Evolutionary conservation across 2,329 filamentous ascomycete species (phyloP).

Genomic region (Cytospora chrysosperma): DNA sequence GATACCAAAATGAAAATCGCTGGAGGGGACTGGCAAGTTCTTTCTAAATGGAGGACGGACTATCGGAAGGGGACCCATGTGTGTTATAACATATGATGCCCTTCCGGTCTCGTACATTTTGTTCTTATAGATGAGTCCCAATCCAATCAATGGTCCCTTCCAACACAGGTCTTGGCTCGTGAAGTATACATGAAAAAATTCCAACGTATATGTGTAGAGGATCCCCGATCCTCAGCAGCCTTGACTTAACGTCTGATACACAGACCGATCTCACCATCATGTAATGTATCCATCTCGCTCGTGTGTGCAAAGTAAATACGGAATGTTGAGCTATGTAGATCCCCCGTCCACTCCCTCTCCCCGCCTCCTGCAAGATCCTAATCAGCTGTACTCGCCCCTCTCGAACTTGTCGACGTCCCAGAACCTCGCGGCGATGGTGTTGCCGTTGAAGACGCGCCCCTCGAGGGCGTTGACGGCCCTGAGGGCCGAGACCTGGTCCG

Average conservation of each 20-base stretch:
- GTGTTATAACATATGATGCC: not conserved
- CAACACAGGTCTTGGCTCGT: not conserved
- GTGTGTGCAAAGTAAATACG: too few species aligned
- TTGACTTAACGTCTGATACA: not conserved
- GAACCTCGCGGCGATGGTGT: constrained; percentile 77
- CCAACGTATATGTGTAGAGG: not conserved
- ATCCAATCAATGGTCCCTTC: constrained; percentile 15
- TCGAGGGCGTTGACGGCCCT: constrained; percentile 88
- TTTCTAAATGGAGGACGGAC: not conserved
- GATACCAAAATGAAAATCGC: not conserved
- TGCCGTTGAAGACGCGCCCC: constrained; percentile 84
- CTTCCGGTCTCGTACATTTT: constrained; percentile 12
- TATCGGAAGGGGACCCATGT: not conserved
- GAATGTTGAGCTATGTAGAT: too few species aligned
- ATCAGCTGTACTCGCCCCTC: constrained; percentile 51
- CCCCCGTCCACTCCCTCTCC: too few species aligned
- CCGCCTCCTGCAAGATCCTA: too few species aligned
- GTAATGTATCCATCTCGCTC: too few species aligned
- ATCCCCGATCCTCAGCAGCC: not conserved
- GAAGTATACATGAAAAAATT: not conserved
- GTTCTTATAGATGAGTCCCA: not conserved
- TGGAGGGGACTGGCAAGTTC: constrained; percentile 6
- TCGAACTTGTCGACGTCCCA: constrained; percentile 85
- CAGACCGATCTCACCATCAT: constrained; percentile 21
- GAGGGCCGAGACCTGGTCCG: constrained; percentile 77